phyloP scores from a whole-genome alignment of 2,329 filamentous ascomycete genomes.

The Fusarium sp. region DNA sequence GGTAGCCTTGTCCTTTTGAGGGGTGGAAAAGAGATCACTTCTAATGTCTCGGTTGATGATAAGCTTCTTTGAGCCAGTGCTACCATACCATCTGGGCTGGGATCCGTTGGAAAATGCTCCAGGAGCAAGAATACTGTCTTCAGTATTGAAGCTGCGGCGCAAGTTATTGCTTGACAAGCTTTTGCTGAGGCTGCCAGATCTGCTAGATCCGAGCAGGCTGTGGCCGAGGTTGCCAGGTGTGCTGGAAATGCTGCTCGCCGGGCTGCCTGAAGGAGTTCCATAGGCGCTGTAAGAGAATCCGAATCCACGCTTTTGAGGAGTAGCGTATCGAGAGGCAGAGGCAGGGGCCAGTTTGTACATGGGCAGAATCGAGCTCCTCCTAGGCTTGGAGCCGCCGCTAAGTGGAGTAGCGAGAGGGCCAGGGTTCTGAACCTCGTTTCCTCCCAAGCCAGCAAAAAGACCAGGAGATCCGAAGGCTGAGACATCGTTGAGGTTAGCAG shows the following conservation, averaged over 20 bases:
- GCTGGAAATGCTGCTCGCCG: constrained; percentile 72
- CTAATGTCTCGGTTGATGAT: constrained; percentile 91
- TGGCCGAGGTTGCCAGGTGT: constrained; percentile 76
- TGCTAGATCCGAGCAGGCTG: constrained; percentile 74
- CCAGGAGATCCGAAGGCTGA: constrained; percentile 91
- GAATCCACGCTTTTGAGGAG: constrained; percentile 87
- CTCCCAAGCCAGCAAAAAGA: constrained; percentile 80
- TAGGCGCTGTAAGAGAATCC: constrained; percentile 95
- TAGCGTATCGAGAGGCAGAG: constrained; percentile 82
- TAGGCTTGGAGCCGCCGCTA: constrained; percentile 78
- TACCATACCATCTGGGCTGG: constrained; percentile 73
- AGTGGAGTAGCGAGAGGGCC: constrained; percentile 94
- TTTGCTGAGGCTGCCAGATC: constrained; percentile 81
- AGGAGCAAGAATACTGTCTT: constrained; percentile 87
- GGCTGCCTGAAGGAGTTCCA: constrained; percentile 79
- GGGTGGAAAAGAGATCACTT: constrained; percentile 75
- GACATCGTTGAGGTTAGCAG: constrained; percentile 83
- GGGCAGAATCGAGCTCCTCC: constrained; percentile 83
- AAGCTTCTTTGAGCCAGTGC: constrained; percentile 83
- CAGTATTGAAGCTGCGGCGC: constrained; percentile 81
- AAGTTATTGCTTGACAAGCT: constrained; percentile 91
- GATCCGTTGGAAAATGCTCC: constrained; percentile 83
- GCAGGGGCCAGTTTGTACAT: constrained; percentile 89
- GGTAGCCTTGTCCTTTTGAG: constrained; percentile 63
- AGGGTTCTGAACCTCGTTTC: constrained; percentile 74